phyloP scores from a whole-genome alignment of 1,139 yeast species.

The Candida dubliniensis region DNA sequence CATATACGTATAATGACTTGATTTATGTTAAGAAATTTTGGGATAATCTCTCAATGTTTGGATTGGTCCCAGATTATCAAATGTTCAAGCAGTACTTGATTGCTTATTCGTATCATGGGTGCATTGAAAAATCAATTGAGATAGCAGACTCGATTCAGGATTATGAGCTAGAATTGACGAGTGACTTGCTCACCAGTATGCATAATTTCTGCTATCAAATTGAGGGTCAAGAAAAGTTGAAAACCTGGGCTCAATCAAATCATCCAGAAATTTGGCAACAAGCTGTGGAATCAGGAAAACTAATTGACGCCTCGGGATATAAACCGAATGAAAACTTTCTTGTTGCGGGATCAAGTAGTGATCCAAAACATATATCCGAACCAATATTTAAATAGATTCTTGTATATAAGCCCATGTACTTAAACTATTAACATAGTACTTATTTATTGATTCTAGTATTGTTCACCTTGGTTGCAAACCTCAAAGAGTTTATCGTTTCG shows the following conservation, averaged over 20 bases:
- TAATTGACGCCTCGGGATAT: conserved; percentile 39
- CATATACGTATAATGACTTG: conserved; percentile 60
- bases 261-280: conserved; percentile 51
- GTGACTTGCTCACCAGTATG: conserved; percentile 53
- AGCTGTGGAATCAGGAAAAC: conserved; percentile 35
- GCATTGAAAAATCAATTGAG: conserved; percentile 56
- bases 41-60: conserved; percentile 57
- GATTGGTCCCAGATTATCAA: conserved; percentile 54
- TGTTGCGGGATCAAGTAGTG: conserved; percentile 10
- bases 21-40: conserved; percentile 64
- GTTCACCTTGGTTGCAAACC: conserved; percentile 87
- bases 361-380: conserved; percentile 5
- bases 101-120: conserved; percentile 74
- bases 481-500: conserved; percentile 79
- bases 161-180: conserved; percentile 50
- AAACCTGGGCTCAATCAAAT: conserved; percentile 51
- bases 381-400: conserved; percentile 4
- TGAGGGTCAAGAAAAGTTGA: conserved; percentile 47
- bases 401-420: neutral
- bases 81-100: conserved; percentile 64
- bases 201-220: conserved; percentile 62
- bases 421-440: conserved; percentile 13
- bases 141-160: conserved; percentile 52
- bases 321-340: conserved; percentile 27
- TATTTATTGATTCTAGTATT: conserved; percentile 36